Evolutionary conservation across 352 stramenopile species (phyloP), one percentile per base, ranked within the genome.

Genomic region (Halophytophthora batemanensis): DNA sequence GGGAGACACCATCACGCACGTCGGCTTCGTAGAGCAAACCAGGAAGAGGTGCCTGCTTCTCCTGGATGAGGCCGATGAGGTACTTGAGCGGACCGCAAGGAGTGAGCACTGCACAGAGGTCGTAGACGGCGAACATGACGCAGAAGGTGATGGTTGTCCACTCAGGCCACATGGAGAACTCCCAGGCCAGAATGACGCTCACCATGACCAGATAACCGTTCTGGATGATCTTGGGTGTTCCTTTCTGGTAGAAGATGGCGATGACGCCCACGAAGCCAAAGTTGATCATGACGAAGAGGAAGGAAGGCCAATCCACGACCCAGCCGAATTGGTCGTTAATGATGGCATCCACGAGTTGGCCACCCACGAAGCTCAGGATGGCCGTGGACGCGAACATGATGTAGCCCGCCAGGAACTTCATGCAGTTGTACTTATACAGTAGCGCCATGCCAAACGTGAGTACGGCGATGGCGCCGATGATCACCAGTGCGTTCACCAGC

Each of bases 51-150:
- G 80, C 78, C 35, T 93, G 76, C 46, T 93, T 91, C 45, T 97
- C 79, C 59, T 98, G 89, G 62, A 98, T 98, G 18, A 98, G 61
- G 22, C 92, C 81, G 41, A 95, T 84, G 61, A 71, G 96, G 61
- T 59, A 95, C 80, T 87, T 98, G 23, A 99, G 74, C 19, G 97
- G 97, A 11, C 97, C 97, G 65, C 95, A 99, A 0, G 97, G 97
- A 6, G 96, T 98, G 5, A 99, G 67, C 8, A 99, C 97, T 5
- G 97, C 97, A 61, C 94, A 99, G 8, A 99, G 71, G 80, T 99
- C 97, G 71, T 99, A 99, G 31, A 98, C 73, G 2, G 95, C 97
- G 56, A 99, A 90, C 71, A 98, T 96, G 47, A 98, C 78, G 33
- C 90, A 91, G 45, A 97, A 92, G 17, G 79, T 90, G 66, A 92